Percentiles rank a stretch among this genome's conserved stretches.
phyloP scores from a whole-genome alignment of 495 filamentous ascomycete genomes.

The Melanomma pulvis-pyrius region DNA sequence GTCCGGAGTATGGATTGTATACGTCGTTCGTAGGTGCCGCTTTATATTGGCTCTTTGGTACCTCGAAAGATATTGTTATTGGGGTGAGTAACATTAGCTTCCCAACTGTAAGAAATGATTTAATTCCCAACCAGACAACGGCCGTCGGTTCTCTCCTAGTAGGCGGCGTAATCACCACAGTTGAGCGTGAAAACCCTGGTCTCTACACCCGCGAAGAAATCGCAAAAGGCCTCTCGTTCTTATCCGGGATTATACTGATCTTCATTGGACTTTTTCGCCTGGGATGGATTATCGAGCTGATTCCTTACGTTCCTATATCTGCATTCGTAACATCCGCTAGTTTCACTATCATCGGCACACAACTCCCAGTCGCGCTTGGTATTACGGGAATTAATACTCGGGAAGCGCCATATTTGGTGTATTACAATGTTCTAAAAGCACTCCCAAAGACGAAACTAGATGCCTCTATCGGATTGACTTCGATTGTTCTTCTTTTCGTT shows the following conservation, averaged over 20 bases:
- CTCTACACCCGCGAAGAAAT: slow-evolving; percentile 20
- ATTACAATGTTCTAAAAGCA: not conserved
- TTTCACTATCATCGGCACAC: slow-evolving; percentile 17
- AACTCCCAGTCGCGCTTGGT: slow-evolving; percentile 15
- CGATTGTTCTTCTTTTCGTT: slow-evolving; percentile 13
- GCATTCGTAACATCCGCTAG: slow-evolving; percentile 26
- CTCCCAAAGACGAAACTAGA: slow-evolving; percentile 1
- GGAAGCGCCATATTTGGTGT: slow-evolving; percentile 13
- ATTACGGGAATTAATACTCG: slow-evolving; percentile 19
- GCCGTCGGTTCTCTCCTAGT: slow-evolving; percentile 23
- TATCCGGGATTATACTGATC: slow-evolving; percentile 13
- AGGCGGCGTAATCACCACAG: slow-evolving; percentile 11
- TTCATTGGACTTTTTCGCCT: slow-evolving; percentile 23
- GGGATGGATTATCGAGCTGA: slow-evolving; percentile 25
- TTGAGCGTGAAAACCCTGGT: slow-evolving; percentile 8
- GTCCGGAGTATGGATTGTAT: slow-evolving; percentile 21
- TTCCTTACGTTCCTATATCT: slow-evolving; percentile 18
- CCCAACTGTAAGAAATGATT: not conserved
- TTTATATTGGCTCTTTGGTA: slow-evolving; percentile 23
- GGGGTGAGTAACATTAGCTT: not conserved
- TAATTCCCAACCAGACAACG: slow-evolving; percentile 3
- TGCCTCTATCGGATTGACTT: slow-evolving; percentile 15
- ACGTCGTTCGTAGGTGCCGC: slow-evolving; percentile 14
- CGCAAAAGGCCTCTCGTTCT: slow-evolving; percentile 13
- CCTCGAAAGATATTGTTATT: slow-evolving; percentile 25